These are phyloP conservation scores for Arachis hypogaea DNA, from an alignment of 306 rosid genomes.

Conservation along the genomic window DNA sequence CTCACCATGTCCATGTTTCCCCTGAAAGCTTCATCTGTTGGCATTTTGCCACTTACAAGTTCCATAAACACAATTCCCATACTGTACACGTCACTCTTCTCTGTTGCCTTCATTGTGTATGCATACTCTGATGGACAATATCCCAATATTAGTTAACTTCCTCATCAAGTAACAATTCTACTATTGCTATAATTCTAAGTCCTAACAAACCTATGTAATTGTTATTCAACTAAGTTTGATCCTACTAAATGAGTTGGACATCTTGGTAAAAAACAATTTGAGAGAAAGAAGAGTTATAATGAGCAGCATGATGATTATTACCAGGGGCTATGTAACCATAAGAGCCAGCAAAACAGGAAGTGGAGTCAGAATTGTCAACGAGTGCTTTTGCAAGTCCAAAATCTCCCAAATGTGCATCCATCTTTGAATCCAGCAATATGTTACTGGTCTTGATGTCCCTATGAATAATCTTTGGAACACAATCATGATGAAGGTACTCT, in stretches of 20 bases:
- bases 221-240: too few relatives aligned
- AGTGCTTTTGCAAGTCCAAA: slow-evolving; percentile 86
- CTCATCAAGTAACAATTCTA: not conserved
- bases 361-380: slow-evolving; percentile 68
- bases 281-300: slow-evolving; percentile 13
- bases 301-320: slow-evolving; percentile 15
- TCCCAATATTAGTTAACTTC: not conserved
- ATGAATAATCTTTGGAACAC: slow-evolving; percentile 84
- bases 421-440: slow-evolving; percentile 71
- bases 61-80: slow-evolving; percentile 92
- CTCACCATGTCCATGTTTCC: slow-evolving; percentile 86
- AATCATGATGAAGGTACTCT: slow-evolving; percentile 93
- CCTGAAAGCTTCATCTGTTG: slow-evolving; percentile 68
- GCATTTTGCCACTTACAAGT: slow-evolving; percentile 82
- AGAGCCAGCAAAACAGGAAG: slow-evolving; percentile 84
- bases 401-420: slow-evolving; percentile 97
- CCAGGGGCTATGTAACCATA: slow-evolving; percentile 97
- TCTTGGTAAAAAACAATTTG: not conserved
- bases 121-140: slow-evolving; percentile 62
- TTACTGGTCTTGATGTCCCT: slow-evolving; percentile 92
- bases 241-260: too few relatives aligned
- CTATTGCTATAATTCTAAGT: too few relatives aligned
- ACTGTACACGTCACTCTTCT: slow-evolving; percentile 91
- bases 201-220: too few relatives aligned
- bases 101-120: slow-evolving; percentile 80